Evolutionary conservation across 129 eudicot species (phyloP).

Genomic region (Pittosporum tobira): DNA sequence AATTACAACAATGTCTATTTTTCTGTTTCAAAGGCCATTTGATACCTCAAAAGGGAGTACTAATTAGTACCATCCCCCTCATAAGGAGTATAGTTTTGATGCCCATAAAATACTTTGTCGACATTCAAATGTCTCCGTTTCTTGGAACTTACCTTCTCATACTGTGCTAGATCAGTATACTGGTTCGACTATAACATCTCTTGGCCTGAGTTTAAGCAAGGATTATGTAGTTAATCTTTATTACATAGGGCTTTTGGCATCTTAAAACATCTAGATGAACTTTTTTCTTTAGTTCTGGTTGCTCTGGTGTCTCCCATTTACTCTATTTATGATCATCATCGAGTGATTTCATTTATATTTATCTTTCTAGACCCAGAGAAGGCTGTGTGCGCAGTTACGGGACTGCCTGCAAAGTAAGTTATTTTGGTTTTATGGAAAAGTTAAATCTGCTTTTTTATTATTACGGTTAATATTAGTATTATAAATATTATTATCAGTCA

Average conservation of each 20-base stretch:
- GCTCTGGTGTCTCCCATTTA: not conserved
- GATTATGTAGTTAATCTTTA: too few species aligned
- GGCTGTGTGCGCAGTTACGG: slow-evolving; percentile 73
- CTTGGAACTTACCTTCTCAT: too few species aligned
- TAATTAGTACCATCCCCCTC: too few species aligned
- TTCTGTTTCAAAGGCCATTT: too few species aligned
- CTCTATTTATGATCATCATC: not conserved
- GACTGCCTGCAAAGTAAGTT: slow-evolving; percentile 81
- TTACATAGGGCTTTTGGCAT: not conserved
- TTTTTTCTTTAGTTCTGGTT: not conserved
- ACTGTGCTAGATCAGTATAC: not conserved
- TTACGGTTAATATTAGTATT: too few species aligned
- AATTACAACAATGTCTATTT: too few species aligned
- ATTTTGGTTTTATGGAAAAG: not conserved
- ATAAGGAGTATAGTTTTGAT: too few species aligned
- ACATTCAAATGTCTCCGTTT: too few species aligned
- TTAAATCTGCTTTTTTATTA: not conserved
- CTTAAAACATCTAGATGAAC: not conserved
- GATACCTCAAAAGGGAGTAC: too few species aligned
- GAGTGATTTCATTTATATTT: not conserved
- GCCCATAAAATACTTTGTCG: too few species aligned
- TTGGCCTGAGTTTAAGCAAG: not conserved
- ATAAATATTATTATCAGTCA: too few species aligned
- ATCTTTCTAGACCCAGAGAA: slow-evolving; percentile 54
- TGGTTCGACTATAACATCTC: not conserved